A percentile compares a stretch with the other conserved stretches of the same genome.
These are phyloP conservation scores for Talaromyces atroroseus DNA, from an alignment of 2,329 filamentous ascomycete species.

Conservation along the genomic window DNA sequence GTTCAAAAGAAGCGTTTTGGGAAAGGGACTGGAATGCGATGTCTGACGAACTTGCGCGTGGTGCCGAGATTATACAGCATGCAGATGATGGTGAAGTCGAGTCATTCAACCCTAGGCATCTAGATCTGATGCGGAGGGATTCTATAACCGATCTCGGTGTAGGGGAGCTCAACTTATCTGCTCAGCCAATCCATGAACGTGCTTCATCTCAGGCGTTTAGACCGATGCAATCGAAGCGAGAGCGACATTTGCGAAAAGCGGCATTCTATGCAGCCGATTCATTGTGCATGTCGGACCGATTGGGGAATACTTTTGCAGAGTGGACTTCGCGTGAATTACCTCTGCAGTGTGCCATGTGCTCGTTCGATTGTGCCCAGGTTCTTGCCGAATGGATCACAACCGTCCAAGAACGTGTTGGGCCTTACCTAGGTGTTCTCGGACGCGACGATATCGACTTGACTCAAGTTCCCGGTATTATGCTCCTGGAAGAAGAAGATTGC, in stretches of 20 bases:
- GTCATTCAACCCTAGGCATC: slow-evolving; percentile 17
- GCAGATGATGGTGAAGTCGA: slow-evolving; percentile 46
- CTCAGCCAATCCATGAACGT: slow-evolving; percentile 31
- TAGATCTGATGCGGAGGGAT: slow-evolving; percentile 25
- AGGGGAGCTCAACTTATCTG: slow-evolving; percentile 31
- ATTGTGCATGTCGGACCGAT: slow-evolving; percentile 77
- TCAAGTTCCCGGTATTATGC: slow-evolving; percentile 79
- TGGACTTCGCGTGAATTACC: slow-evolving; percentile 79
- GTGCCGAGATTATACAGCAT: slow-evolving; percentile 69
- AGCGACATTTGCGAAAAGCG: slow-evolving; percentile 86
- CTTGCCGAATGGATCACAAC: slow-evolving; percentile 91
- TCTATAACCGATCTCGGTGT: slow-evolving; percentile 34
- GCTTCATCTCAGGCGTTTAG: slow-evolving; percentile 29
- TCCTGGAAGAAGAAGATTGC: slow-evolving; percentile 85
- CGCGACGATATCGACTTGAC: slow-evolving; percentile 72
- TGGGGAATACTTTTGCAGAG: slow-evolving; percentile 80
- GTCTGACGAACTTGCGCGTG: slow-evolving; percentile 76
- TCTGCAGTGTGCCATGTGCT: slow-evolving; percentile 83
- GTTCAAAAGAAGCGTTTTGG: slow-evolving; percentile 91
- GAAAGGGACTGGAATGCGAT: slow-evolving; percentile 88
- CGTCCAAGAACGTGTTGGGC: slow-evolving; percentile 88
- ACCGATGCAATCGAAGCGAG: slow-evolving; percentile 57
- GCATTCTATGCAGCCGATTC: slow-evolving; percentile 93
- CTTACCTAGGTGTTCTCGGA: slow-evolving; percentile 79
- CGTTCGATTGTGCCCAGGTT: slow-evolving; percentile 90